These are phyloP conservation scores for Trypanosoma avium DNA, from an alignment of 208 protist genomes.

Conservation along the genomic window DNA sequence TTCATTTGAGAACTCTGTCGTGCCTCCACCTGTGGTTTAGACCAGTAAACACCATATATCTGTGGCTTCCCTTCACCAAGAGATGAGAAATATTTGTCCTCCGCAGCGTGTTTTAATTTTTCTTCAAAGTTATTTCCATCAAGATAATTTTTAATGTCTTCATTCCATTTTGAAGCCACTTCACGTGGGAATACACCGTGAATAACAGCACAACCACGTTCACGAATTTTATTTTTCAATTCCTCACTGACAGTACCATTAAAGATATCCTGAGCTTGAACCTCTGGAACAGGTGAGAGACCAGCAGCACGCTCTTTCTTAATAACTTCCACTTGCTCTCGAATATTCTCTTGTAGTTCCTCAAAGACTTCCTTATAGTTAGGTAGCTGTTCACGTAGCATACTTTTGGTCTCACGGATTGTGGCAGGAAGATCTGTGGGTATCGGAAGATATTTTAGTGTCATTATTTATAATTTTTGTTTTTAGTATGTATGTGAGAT, in stretches of 20 bases:
- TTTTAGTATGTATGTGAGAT: too few relatives aligned
- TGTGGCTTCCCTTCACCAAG: neutral
- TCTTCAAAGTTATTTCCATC: conserved; percentile 1
- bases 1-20: neutral
- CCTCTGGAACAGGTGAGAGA: neutral
- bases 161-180: neutral
- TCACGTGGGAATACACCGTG: neutral
- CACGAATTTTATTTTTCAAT: neutral
- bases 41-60: conserved; percentile 7
- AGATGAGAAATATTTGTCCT: conserved; percentile 1
- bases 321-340: neutral
- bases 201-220: neutral
- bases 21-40: conserved; percentile 2
- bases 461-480: neutral
- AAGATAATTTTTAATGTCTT: neutral
- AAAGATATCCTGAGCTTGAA: neutral
- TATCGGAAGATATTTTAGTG: neutral
- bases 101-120: neutral
- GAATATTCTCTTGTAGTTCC: neutral
- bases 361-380: neutral
- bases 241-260: neutral
- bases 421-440: conserved; percentile 1
- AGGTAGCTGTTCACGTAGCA: conserved; percentile 1
- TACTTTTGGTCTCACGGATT: neutral
- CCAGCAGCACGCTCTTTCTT: neutral